These are phyloP conservation scores for Phytophthora pistaciae DNA, from an alignment of 352 stramenopile species.

Conservation along the genomic window DNA sequence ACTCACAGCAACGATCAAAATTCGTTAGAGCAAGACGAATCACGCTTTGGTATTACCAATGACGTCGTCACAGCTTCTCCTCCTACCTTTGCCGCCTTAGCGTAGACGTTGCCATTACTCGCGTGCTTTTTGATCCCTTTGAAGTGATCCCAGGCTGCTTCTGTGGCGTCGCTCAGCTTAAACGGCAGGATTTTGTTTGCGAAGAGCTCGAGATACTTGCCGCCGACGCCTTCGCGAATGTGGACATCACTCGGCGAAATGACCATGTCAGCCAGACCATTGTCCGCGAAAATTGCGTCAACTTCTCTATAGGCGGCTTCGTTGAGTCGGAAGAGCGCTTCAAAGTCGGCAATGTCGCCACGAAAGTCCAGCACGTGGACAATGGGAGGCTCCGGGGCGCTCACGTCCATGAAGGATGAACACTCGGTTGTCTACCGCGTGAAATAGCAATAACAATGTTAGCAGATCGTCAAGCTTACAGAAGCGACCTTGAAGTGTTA, in stretches of 20 bases:
- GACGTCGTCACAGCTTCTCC: background rate
- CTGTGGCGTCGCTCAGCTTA: constrained; percentile 15
- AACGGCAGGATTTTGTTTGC: constrained; percentile 39
- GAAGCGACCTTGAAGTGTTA: constrained; percentile 5
- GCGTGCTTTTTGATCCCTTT: constrained; percentile 39
- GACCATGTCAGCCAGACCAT: constrained; percentile 29
- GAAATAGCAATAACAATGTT: background rate
- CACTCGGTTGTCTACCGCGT: constrained; percentile 18
- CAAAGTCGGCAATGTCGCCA: constrained; percentile 28
- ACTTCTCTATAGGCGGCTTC: constrained; percentile 30
- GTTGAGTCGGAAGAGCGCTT: constrained; percentile 21
- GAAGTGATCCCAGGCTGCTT: constrained; percentile 38
- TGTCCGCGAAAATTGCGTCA: constrained; percentile 33
- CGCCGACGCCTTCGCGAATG: constrained; percentile 25
- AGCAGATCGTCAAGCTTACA: background rate
- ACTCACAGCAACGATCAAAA: background rate
- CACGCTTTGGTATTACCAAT: background rate
- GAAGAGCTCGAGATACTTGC: constrained; percentile 37
- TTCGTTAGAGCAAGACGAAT: background rate
- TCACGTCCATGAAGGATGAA: constrained; percentile 17
- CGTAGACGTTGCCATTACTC: constrained; percentile 36
- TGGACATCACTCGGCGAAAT: constrained; percentile 27
- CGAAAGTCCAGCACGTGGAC: constrained; percentile 23
- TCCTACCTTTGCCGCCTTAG: constrained; percentile 37
- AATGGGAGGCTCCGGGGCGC: constrained; percentile 7